Evolutionary conservation across 495 filamentous ascomycete species (phyloP), one percentile per base, ranked within the genome.

Genomic region (Penicillium parvum): DNA sequence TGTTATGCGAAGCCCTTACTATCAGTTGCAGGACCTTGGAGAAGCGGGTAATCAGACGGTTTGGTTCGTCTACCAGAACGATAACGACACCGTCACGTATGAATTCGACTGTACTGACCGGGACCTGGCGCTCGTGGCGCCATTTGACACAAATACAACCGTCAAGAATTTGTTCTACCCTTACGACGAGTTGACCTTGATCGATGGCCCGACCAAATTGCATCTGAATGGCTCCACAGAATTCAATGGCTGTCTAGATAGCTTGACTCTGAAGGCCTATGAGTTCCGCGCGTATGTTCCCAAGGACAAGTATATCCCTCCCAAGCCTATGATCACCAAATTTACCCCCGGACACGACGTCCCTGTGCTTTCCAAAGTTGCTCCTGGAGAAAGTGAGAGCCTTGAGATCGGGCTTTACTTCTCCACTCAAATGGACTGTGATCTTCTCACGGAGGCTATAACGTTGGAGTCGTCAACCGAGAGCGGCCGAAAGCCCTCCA

Each of bases 111-210:
- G 84, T 58, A 63, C 40, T 37, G 62, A 76, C 51, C 58, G 14
- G 43, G 37, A 61, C 11, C 44, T 53, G 3, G 75, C 77, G 1
- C 66, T 86, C 33, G 62, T 86, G 40, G 65, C 82, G 9, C 78
- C 84, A 0, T 86, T 81, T 44, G 60, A 65, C 11, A 64, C 63
- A 1, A 75, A 71, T 10, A 76, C 68, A 21, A 76, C 71, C 1
- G 81, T 87, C 47, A 76, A 74, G 50, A 84, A 85, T 53, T 55
- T 88, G n/a, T 83, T 85, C 57, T 79, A 73, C 47, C 80, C 81
- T 1, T 77, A 79, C 38, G 78, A 82, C 20, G 74, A 83, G 48
- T 54, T 74, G 25, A 69, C 54, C 0, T 55, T 85, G 10, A 58
- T 61, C 25, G 50, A 58, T 16, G 45, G 66, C n/a, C 59, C 63